A percentile compares a stretch with the other conserved stretches of the same genome.
phyloP scores from a whole-genome alignment of 192 early-diverging fungal genomes.

The Entomortierella parvispora region DNA sequence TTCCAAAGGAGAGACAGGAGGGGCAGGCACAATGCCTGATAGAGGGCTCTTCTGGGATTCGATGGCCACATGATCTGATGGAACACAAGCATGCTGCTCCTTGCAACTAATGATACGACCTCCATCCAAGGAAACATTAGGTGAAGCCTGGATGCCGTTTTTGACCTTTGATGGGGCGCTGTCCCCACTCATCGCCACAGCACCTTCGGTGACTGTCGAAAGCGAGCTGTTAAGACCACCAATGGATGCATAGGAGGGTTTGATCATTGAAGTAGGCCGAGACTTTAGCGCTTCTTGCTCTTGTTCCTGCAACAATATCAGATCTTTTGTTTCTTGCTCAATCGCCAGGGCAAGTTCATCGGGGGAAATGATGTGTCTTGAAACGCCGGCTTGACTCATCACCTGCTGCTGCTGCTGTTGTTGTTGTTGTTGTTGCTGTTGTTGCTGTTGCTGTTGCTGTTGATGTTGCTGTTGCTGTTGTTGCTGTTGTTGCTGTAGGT shows the following conservation, averaged over 20 bases:
- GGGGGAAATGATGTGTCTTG: slow-evolving; percentile 41
- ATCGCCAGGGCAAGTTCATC: slow-evolving; percentile 40
- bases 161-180: neutral
- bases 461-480: slow-evolving; percentile 11
- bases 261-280: slow-evolving; percentile 41
- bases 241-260: neutral
- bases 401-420: slow-evolving; percentile 5
- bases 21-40: slow-evolving; percentile 15
- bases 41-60: slow-evolving; percentile 24
- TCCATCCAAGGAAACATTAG: neutral
- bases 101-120: slow-evolving; percentile 32
- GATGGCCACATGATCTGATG: neutral
- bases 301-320: slow-evolving; percentile 18
- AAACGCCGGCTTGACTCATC: slow-evolving; percentile 18
- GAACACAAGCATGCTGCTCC: slow-evolving; percentile 22
- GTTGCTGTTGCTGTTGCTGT: neutral
- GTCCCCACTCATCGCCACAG: neutral
- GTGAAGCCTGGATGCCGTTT: neutral
- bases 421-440: slow-evolving; percentile 11
- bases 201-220: slow-evolving; percentile 20
- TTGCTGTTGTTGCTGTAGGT: slow-evolving; percentile 4
- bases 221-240: slow-evolving; percentile 8
- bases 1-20: neutral
- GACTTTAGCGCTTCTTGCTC: slow-evolving; percentile 12
- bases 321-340: slow-evolving; percentile 31